phyloP scores from a whole-genome alignment of 805 yeast genomes.

The Barnettozyma pratensis region DNA sequence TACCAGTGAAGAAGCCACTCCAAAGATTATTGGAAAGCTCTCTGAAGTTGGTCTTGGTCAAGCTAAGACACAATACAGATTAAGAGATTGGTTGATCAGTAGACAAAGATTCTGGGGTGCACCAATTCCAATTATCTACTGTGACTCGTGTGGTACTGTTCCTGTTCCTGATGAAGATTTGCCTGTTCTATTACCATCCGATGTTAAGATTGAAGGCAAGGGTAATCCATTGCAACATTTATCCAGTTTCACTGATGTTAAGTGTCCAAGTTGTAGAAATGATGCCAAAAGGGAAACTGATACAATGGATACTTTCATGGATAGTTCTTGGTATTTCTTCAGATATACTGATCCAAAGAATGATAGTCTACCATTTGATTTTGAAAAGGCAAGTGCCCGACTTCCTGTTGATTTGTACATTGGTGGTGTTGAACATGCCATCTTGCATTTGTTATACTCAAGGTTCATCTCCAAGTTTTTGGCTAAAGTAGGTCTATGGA shows the following conservation, averaged over 20 bases:
- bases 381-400: conserved; percentile 39
- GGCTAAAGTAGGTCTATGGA: conserved; percentile 62
- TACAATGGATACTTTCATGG: conserved; percentile 98
- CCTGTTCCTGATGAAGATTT: conserved; percentile 86
- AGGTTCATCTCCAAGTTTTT: conserved; percentile 83
- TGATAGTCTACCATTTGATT: conserved; percentile 44
- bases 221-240: conserved; percentile 66
- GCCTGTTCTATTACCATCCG: conserved; percentile 75
- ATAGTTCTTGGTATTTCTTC: conserved; percentile 94
- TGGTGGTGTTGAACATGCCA: conserved; percentile 98
- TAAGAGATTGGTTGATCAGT: conserved; percentile 92
- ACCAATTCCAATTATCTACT: conserved; percentile 92
- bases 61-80: conserved; percentile 46
- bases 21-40: conserved; percentile 39
- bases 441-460: conserved; percentile 80
- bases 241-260: conserved; percentile 62
- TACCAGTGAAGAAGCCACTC: conserved; percentile 44
- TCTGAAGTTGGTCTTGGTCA: conserved; percentile 37
- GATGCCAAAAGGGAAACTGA: conserved; percentile 87
- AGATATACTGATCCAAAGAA: conserved; percentile 78
- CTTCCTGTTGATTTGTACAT: conserved; percentile 88
- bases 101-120: conserved; percentile 99
- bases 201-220: conserved; percentile 42
- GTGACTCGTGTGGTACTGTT: conserved; percentile 80
- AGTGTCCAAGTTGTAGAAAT: conserved; percentile 78